Base-by-base conservation (phyloP, 2,329 filamentous ascomycete species). In the Penicillium griseofulvum region DNA sequence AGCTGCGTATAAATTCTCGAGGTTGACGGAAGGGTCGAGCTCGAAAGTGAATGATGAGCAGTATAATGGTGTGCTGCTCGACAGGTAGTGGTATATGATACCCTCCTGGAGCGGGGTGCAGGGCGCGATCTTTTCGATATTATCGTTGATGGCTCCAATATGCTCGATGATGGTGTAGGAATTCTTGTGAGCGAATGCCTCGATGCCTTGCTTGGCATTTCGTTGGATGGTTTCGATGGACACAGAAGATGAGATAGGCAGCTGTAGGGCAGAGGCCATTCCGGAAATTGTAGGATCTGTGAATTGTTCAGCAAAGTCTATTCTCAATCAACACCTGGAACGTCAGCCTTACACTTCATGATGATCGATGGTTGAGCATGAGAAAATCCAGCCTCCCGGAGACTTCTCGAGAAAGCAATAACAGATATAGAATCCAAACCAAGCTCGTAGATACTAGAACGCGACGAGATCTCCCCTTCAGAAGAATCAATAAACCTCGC, bases 391-490 rank as follows among this genome's bases (percentile, higher is more conserved):
- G 76, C 76, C 3, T 80, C 77, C 61, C 85, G 89, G 14, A 97
- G 76, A 12, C 80, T 71, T 5, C 81, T 79, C 0, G 88, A 81
- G 29, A 97, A 80, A 8, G 85, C 81, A 43, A 95, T 86, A 0
- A 87, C 89, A 0, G 90, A 91, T 16, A 97, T 91, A 0, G 92
- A 97, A 65, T 96, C 93, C 24, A 97, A 80, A 0, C 92, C 93
- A 1, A 96, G 77, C 60, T 96, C 90, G 63, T 94, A 96, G 17
- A 96, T 83, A 56, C 85, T 96, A 0, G 86, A 85, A 0, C 75
- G 77, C 2, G 80, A 74, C 0, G 71, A 74, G 2, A 90, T 75
- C 0, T 76, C 72, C 0, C 73, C 65, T 3, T 67, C 50, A 0
- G 77, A 67, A 1, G 83, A 58, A 0, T 76, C 74, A 2, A 83